Conservation (phyloP, 192 early-diverging fungal species). For the Entomortierella lignicola region DNA sequence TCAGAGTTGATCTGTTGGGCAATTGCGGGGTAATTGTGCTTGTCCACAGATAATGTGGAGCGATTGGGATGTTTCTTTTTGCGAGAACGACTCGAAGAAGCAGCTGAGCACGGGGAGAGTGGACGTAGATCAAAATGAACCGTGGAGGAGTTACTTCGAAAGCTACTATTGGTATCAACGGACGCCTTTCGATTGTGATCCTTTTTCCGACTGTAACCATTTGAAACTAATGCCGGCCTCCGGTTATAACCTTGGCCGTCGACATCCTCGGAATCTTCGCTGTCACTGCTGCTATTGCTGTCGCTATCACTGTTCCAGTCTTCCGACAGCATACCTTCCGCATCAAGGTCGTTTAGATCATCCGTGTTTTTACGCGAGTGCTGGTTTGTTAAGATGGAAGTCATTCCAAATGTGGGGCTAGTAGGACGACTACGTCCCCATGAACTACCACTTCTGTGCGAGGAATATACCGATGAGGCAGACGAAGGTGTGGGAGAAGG, state of each 20-base stretch:
- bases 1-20: constrained; percentile 11
- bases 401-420: constrained; percentile 22
- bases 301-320: constrained; percentile 33
- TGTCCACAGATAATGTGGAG: constrained; percentile 2
- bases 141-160: constrained; percentile 15
- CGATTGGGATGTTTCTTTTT: constrained; percentile 5
- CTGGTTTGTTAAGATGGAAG: constrained; percentile 6
- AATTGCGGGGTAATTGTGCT: background rate
- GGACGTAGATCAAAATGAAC: constrained; percentile 16
- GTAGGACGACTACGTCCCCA: constrained; percentile 19
- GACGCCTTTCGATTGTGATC: constrained; percentile 8
- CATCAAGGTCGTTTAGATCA: constrained; percentile 23
- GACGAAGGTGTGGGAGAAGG: constrained; percentile 25
- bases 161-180: constrained; percentile 28
- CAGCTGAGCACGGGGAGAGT: constrained; percentile 6
- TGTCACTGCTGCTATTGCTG: constrained; percentile 10
- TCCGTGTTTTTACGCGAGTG: constrained; percentile 5
- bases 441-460: constrained; percentile 8
- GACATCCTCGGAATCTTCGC: too few species aligned
- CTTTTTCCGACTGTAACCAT: constrained; percentile 1
- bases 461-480: constrained; percentile 15
- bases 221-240: background rate
- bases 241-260: constrained; percentile 3
- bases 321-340: constrained; percentile 32
- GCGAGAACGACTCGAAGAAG: constrained; percentile 5